These are phyloP conservation scores for Daldinia vernicosa DNA, from an alignment of 495 filamentous ascomycete species.

Conservation along the genomic window DNA sequence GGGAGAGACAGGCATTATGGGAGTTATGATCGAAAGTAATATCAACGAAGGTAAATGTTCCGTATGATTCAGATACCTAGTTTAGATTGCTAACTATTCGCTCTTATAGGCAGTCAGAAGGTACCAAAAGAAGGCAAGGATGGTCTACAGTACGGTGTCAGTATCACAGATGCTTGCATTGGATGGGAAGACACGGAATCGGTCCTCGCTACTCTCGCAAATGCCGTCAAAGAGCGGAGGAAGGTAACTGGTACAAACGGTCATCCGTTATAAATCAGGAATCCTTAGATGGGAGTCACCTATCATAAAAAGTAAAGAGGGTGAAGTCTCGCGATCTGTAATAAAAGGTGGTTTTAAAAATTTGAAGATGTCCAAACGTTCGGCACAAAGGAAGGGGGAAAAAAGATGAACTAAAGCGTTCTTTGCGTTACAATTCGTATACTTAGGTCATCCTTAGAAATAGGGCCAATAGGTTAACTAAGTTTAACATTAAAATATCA, in stretches of 20 bases:
- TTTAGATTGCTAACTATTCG: conserved; percentile 2
- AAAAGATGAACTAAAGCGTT: neutral
- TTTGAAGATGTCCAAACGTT: conserved; percentile 23
- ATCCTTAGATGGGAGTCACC: neutral
- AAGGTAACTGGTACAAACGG: conserved; percentile 51
- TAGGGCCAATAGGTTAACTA: neutral
- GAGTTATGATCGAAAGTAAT: conserved; percentile 98
- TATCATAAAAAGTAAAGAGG: neutral
- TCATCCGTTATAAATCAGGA: conserved; percentile 5
- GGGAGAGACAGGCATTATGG: conserved; percentile 91
- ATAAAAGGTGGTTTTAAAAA: conserved; percentile 13
- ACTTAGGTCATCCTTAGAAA: neutral
- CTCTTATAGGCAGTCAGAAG: conserved; percentile 79
- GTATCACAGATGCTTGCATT: conserved; percentile 98
- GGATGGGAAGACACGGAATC: conserved; percentile 90
- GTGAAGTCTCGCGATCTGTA: conserved; percentile 13
- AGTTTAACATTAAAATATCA: neutral
- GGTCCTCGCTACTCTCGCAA: conserved; percentile 80
- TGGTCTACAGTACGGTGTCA: conserved; percentile 92
- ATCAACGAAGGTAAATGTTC: conserved; percentile 81
- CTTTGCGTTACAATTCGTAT: neutral
- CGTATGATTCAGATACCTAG: conserved; percentile 1
- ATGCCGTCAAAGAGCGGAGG: conserved; percentile 77
- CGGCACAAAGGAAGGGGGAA: conserved; percentile 9
- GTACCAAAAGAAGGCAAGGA: conserved; percentile 88